These are phyloP conservation scores for Kodamaea ohmeri DNA, from an alignment of 1,139 yeast genomes.

Conservation along the genomic window DNA sequence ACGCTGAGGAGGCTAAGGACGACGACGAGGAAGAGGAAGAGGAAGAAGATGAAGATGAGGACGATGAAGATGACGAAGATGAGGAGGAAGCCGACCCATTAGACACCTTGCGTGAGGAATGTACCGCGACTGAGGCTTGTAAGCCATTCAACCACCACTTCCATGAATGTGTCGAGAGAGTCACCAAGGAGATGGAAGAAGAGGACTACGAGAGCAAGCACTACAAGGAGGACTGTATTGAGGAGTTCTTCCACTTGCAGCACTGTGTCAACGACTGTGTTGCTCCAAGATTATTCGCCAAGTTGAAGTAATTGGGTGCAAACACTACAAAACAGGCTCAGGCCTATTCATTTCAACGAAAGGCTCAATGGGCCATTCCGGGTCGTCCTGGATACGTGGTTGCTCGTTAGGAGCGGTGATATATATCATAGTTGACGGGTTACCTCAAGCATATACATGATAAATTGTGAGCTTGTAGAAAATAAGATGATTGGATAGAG, in stretches of 20 bases:
- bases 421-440: constrained; percentile 5
- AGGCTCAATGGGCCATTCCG: constrained; percentile 3
- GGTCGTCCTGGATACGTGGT: constrained; percentile 5
- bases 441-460: constrained; percentile 3
- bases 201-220: constrained; percentile 73
- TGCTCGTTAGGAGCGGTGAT: constrained; percentile 3
- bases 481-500: neutral
- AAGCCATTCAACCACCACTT: constrained; percentile 81
- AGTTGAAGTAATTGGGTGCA: constrained; percentile 57
- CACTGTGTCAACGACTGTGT: constrained; percentile 92
- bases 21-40: constrained; percentile 44
- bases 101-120: constrained; percentile 64
- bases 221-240: constrained; percentile 96
- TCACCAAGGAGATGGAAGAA: constrained; percentile 80
- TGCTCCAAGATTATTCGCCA: constrained; percentile 85
- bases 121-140: constrained; percentile 67
- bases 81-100: constrained; percentile 70
- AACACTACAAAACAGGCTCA: constrained; percentile 1
- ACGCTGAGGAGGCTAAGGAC: constrained; percentile 26
- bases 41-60: constrained; percentile 52
- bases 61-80: constrained; percentile 69
- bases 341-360: constrained; percentile 3
- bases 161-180: constrained; percentile 94
- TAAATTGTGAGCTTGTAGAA: constrained; percentile 1
- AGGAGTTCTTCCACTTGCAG: constrained; percentile 95